These are phyloP conservation scores for Perkinsus chesapeaki DNA, from an alignment of 169 alveolate species.

Conservation along the genomic window DNA sequence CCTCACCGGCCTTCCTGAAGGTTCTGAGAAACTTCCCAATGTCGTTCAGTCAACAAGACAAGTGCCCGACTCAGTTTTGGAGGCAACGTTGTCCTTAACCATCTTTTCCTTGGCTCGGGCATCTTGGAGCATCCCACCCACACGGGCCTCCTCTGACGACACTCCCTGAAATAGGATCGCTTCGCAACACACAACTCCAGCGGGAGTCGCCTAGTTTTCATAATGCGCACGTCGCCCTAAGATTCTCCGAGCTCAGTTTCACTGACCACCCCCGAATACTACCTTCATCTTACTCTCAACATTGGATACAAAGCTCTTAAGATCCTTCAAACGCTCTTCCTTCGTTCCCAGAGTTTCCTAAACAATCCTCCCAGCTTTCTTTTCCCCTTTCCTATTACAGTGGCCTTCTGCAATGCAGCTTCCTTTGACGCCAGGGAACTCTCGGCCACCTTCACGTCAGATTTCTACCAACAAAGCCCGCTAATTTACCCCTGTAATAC, in stretches of 20 bases:
- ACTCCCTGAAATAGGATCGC: not conserved
- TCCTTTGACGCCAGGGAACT: not conserved
- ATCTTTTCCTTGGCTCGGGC: not conserved
- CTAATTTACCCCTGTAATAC: not conserved
- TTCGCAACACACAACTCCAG: no score
- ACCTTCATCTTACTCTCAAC: not conserved
- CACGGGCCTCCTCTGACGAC: not conserved
- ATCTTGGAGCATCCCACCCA: not conserved
- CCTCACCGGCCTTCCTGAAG: not conserved
- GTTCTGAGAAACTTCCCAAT: not conserved
- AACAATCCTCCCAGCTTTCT: not conserved
- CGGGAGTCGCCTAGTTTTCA: no score
- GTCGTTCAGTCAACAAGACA: not conserved
- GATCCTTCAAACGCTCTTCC: not conserved
- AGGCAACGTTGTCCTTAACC: not conserved
- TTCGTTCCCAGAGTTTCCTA: not conserved
- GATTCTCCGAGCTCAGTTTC: no score
- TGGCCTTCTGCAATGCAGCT: not conserved
- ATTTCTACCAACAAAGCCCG: not conserved
- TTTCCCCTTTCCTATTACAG: not conserved
- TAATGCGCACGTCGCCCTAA: no score
- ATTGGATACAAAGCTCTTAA: not conserved
- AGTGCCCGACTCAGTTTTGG: not conserved
- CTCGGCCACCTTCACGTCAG: not conserved
- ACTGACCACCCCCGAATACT: no score